A percentile compares a stretch with the other conserved stretches of the same genome.
phyloP scores from a whole-genome alignment of 768 basidiomycete species.

The Suillus subaureus region DNA sequence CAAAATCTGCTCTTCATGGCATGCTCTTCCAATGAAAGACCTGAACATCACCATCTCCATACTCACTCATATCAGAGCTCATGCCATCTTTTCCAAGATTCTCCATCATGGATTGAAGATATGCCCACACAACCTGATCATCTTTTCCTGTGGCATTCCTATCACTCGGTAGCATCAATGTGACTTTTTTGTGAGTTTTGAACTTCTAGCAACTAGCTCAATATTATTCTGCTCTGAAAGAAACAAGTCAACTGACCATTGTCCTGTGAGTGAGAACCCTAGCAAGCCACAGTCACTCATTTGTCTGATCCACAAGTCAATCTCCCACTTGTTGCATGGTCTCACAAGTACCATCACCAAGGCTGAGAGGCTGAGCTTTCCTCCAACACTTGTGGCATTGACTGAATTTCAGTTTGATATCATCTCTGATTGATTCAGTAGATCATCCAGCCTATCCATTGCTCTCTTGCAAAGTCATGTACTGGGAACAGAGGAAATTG shows the following conservation, averaged over 20 bases:
- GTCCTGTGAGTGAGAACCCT: background rate
- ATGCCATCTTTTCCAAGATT: background rate
- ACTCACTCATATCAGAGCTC: background rate
- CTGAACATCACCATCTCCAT: background rate
- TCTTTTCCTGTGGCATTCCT: background rate
- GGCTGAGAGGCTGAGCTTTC: background rate
- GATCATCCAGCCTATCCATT: background rate
- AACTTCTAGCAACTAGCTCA: background rate
- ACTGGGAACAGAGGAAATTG: background rate
- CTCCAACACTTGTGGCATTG: background rate
- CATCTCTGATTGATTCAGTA: background rate
- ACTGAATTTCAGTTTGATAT: background rate
- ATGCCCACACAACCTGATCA: background rate
- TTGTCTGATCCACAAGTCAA: background rate
- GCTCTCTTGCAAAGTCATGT: background rate
- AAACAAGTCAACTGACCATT: background rate
- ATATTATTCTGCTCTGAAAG: background rate
- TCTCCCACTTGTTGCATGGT: constrained; percentile 1
- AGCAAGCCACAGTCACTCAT: background rate
- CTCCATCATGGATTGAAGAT: background rate
- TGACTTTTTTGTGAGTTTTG: background rate
- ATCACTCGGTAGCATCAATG: background rate
- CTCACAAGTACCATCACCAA: background rate
- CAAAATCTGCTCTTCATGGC: background rate
- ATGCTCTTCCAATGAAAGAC: background rate